These are phyloP conservation scores for Ulota crispa DNA, from an alignment of 225 moss, liverwort and hornwort species.

Conservation along the genomic window DNA sequence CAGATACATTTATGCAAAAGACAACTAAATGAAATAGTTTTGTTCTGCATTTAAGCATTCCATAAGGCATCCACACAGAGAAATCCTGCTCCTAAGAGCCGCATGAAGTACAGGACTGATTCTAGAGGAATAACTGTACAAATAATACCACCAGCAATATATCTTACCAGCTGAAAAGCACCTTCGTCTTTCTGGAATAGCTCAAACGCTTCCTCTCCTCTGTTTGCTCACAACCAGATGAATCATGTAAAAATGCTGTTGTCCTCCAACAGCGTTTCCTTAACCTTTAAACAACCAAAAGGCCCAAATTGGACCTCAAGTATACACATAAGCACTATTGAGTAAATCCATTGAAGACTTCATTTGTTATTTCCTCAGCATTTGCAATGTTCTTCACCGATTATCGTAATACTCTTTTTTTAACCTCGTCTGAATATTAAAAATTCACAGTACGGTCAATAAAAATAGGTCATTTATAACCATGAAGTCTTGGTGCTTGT, in stretches of 20 bases:
- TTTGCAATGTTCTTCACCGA: not conserved
- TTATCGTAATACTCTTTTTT: no score
- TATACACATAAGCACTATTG: not conserved
- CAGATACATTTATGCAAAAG: not conserved
- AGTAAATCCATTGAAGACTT: not conserved
- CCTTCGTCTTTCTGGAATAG: constrained; percentile 72
- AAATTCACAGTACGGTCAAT: not conserved
- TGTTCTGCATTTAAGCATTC: not conserved
- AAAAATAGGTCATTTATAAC: not conserved
- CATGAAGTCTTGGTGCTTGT: not conserved
- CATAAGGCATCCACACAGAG: not conserved
- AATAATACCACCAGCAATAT: not conserved
- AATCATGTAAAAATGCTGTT: constrained; percentile 18
- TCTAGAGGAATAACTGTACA: not conserved
- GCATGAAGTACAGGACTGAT: not conserved
- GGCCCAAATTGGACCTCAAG: not conserved
- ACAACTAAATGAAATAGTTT: not conserved
- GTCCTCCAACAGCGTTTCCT: not conserved
- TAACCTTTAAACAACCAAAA: not conserved
- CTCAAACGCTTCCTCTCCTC: constrained; percentile 80
- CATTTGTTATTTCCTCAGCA: not conserved
- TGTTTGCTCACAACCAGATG: constrained; percentile 29
- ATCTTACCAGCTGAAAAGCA: constrained; percentile 80
- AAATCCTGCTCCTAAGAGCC: not conserved
- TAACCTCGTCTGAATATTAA: not conserved